These are phyloP conservation scores for Eurotiales sp. DNA, from an alignment of 2,329 filamentous ascomycete species.

Conservation along the genomic window DNA sequence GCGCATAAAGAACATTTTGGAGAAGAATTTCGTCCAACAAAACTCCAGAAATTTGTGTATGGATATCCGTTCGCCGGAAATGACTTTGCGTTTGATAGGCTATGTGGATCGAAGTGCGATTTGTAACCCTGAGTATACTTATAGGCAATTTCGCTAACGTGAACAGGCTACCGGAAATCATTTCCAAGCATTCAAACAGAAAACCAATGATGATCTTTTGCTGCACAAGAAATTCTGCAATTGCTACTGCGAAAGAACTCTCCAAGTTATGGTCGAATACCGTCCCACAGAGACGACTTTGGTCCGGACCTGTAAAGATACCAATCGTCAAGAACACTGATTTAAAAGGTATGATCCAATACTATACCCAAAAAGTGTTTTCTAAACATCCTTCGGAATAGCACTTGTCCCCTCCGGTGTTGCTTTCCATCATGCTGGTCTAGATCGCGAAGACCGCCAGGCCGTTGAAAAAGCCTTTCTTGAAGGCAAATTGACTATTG, in stretches of 20 bases:
- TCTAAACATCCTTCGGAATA: conserved; percentile 17
- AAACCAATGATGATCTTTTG: conserved; percentile 86
- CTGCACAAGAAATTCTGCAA: conserved; percentile 68
- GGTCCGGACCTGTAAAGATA: conserved; percentile 55
- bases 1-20: conserved; percentile 68
- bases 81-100: conserved; percentile 72
- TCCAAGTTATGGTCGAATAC: conserved; percentile 61
- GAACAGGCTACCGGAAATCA: conserved; percentile 60
- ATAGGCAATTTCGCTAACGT: background rate
- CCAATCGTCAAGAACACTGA: conserved; percentile 57
- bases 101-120: conserved; percentile 57
- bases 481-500: conserved; percentile 68
- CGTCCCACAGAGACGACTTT: conserved; percentile 53
- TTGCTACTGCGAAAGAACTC: conserved; percentile 63
- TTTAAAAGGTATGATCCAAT: conserved; percentile 49
- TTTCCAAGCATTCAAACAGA: conserved; percentile 61
- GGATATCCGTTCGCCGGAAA: conserved; percentile 64
- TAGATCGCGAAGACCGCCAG: conserved; percentile 61
- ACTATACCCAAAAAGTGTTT: conserved; percentile 11
- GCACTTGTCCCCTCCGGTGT: conserved; percentile 58
- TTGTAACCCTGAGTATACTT: background rate
- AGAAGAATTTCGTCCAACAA: conserved; percentile 76
- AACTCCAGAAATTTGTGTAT: conserved; percentile 70
- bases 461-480: conserved; percentile 66
- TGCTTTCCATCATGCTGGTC: conserved; percentile 77